Conservation (phyloP, 768 basidiomycete genomes). For the Kwoniella bestiolae region DNA sequence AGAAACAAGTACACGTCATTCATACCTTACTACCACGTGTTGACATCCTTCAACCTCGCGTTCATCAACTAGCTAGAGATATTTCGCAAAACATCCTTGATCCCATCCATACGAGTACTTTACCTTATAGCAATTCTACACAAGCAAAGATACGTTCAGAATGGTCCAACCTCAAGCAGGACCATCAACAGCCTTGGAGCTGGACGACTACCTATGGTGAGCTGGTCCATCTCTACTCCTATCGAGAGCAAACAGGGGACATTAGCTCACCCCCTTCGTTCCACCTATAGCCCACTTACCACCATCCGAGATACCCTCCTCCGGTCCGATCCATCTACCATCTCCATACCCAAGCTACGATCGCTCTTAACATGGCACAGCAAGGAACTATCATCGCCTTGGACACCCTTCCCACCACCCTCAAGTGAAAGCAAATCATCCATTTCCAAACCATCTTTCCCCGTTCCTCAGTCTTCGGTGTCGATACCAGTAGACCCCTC, state of each 20-base stretch:
- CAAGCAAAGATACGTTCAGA: background rate
- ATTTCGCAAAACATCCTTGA: constrained; percentile 3
- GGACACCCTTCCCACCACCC: constrained; percentile 70
- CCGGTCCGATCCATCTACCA: constrained; percentile 19
- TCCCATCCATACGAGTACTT: background rate
- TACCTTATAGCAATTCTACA: background rate
- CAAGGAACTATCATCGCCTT: constrained; percentile 29
- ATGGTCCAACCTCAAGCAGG: constrained; percentile 27
- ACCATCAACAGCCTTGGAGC: constrained; percentile 11
- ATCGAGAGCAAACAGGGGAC: background rate
- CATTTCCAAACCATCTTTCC: constrained; percentile 70
- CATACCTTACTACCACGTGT: background rate
- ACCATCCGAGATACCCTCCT: constrained; percentile 45
- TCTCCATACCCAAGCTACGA: constrained; percentile 35
- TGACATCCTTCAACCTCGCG: background rate
- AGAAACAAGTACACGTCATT: constrained; percentile 15
- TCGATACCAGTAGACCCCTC: constrained; percentile 68
- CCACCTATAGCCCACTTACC: constrained; percentile 38
- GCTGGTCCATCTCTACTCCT: constrained; percentile 17
- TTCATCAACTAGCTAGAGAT: background rate
- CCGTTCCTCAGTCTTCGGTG: constrained; percentile 67
- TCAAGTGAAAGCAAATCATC: constrained; percentile 69
- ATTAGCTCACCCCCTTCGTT: background rate
- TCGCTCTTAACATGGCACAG: constrained; percentile 34
- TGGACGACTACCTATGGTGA: constrained; percentile 40